Evolutionary conservation across 768 basidiomycete genomes (phyloP).

Genomic region (Lactarius sanguifluus): DNA sequence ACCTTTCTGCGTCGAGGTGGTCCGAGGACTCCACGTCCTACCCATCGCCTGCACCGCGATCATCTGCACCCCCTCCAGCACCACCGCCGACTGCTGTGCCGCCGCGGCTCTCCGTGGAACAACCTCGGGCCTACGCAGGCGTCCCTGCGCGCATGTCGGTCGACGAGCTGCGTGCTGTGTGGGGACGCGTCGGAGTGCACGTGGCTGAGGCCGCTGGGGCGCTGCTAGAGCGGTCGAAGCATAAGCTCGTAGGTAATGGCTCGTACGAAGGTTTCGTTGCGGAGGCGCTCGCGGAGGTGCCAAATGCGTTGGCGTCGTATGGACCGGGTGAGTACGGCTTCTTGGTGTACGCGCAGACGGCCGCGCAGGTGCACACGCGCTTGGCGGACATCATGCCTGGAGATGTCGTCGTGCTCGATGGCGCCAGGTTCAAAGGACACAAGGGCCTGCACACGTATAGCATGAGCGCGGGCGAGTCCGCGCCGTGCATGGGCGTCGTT

Average conservation of each 20-base stretch:
- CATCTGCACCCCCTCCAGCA: constrained; percentile 31
- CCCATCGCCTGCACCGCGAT: constrained; percentile 32
- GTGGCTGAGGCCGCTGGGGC: constrained; percentile 68
- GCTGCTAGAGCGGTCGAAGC: constrained; percentile 75
- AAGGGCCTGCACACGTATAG: constrained; percentile 78
- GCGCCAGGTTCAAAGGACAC: constrained; percentile 75
- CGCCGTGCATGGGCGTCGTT: constrained; percentile 71
- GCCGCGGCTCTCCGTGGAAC: constrained; percentile 8
- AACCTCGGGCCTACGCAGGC: constrained; percentile 3
- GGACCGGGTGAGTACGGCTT: constrained; percentile 61
- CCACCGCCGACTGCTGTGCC: constrained; percentile 24
- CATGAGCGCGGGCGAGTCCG: constrained; percentile 52
- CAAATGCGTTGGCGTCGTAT: constrained; percentile 50
- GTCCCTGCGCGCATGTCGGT: constrained; percentile 44
- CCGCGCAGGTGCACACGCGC: constrained; percentile 63
- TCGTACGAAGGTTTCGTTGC: constrained; percentile 76
- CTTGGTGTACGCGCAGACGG: constrained; percentile 72
- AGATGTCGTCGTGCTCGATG: constrained; percentile 72
- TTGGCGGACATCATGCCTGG: constrained; percentile 83
- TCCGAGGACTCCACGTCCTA: constrained; percentile 54
- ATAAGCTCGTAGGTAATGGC: constrained; percentile 78
- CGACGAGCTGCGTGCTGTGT: constrained; percentile 69
- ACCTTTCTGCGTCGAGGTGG: constrained; percentile 58
- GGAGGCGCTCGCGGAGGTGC: constrained; percentile 64
- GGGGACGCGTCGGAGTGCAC: constrained; percentile 73